These are phyloP conservation scores for Nakaseomyces nivariensis DNA, from an alignment of 1,139 yeast species.

Conservation along the genomic window DNA sequence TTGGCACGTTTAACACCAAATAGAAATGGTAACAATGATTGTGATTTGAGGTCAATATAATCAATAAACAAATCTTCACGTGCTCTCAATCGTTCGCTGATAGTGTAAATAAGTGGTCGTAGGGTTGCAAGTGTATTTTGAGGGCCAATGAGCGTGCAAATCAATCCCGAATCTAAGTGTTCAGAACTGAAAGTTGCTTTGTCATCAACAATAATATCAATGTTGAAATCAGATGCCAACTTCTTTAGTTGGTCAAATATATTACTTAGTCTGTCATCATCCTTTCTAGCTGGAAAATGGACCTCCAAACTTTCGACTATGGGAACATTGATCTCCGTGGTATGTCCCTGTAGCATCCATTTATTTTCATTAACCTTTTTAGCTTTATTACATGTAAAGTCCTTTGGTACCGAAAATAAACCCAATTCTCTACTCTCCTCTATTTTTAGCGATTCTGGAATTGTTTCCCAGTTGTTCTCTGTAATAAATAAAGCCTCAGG, in stretches of 20 bases:
- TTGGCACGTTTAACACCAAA: conserved; percentile 14
- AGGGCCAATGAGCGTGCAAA: neutral
- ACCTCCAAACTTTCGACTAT: neutral
- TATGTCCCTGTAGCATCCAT: neutral
- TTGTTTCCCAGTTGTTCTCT: neutral
- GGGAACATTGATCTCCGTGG: neutral
- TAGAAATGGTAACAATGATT: conserved; percentile 7
- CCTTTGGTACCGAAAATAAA: neutral
- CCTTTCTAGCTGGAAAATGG: neutral
- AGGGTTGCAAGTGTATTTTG: neutral
- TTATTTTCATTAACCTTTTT: neutral
- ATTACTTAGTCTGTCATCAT: neutral
- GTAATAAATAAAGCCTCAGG: neutral
- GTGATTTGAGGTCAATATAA: conserved; percentile 4
- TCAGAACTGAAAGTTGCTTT: neutral
- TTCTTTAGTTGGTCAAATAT: neutral
- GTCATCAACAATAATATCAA: neutral
- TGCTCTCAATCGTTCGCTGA: neutral
- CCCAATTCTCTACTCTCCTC: neutral
- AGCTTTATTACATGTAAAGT: neutral
- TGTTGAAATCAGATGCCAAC: neutral
- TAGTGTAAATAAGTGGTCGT: neutral
- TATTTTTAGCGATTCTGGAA: neutral
- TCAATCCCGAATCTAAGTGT: neutral
- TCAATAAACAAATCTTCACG: conserved; percentile 2